Evolutionary conservation across 176 grass and related monocot species (phyloP).

Genomic region (Alopecurus myosuroides): DNA sequence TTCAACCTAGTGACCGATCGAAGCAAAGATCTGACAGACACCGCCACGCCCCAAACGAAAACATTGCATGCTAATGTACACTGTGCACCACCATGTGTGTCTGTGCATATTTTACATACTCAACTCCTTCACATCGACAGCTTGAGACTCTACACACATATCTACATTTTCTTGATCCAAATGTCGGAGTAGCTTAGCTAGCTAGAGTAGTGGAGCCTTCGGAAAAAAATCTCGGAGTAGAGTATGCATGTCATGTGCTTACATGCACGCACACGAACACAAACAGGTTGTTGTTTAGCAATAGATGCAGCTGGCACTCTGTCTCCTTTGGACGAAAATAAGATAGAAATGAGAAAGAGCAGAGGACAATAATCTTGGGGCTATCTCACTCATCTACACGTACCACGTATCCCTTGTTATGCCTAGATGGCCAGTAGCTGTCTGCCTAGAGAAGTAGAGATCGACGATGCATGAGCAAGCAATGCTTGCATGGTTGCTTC

Average conservation of each 20-base stretch:
- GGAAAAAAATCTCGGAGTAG: neutral
- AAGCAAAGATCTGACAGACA: constrained; percentile 35
- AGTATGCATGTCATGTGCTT: constrained; percentile 37
- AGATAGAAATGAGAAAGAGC: constrained; percentile 30
- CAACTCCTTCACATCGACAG: neutral
- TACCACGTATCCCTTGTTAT: constrained; percentile 23
- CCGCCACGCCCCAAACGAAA: neutral
- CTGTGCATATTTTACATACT: constrained; percentile 22
- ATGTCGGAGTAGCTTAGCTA: neutral
- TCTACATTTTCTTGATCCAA: constrained; percentile 19
- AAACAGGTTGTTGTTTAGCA: neutral
- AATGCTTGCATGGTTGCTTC: constrained; percentile 16
- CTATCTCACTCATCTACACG: constrained; percentile 13
- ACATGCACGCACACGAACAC: neutral
- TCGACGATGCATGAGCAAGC: neutral
- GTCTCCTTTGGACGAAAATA: constrained; percentile 21
- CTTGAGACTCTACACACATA: constrained; percentile 7
- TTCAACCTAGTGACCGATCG: constrained; percentile 25
- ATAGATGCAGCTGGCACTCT: constrained; percentile 21
- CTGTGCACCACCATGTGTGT: constrained; percentile 29
- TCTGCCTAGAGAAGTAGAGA: constrained; percentile 28
- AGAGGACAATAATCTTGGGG: constrained; percentile 29
- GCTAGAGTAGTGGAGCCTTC: neutral
- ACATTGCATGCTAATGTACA: constrained; percentile 25
- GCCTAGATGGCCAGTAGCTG: constrained; percentile 25